Evolutionary conservation across 2,329 filamentous ascomycete genomes (phyloP).

Genomic region (Pyrenochaeta sp.): DNA sequence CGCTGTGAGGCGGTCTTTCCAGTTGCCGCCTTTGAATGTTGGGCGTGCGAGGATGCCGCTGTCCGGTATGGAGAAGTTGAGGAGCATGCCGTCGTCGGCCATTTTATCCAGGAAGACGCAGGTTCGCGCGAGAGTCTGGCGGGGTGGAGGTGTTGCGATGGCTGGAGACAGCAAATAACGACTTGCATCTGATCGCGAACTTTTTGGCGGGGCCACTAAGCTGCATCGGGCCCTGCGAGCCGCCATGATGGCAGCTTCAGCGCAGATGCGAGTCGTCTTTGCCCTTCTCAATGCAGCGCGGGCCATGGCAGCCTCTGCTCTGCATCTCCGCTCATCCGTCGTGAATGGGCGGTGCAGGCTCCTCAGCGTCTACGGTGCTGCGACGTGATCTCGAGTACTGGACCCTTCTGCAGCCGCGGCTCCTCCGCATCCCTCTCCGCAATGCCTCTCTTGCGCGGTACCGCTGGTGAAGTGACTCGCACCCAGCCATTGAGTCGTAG

Average conservation of each 20-base stretch:
- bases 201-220: constrained; percentile 29
- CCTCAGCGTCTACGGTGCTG: constrained; percentile 7
- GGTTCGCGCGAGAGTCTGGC: constrained; percentile 2
- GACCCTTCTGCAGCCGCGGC: constrained; percentile 22
- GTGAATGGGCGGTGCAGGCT: constrained; percentile 8
- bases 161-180: too few relatives aligned
- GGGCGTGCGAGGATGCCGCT: constrained; percentile 68
- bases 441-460: constrained; percentile 30
- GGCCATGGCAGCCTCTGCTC: constrained; percentile 23
- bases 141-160: constrained; percentile 6
- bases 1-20: constrained; percentile 86
- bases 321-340: constrained; percentile 12
- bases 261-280: constrained; percentile 33
- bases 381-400: constrained; percentile 4
- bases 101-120: constrained; percentile 57
- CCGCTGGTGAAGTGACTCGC: constrained; percentile 23
- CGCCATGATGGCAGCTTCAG: constrained; percentile 26
- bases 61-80: constrained; percentile 86
- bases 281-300: constrained; percentile 18
- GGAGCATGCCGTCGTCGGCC: constrained; percentile 93
- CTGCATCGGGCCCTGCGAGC: constrained; percentile 4
- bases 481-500: constrained; percentile 14
- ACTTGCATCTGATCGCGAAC: constrained; percentile 9
- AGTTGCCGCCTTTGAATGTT: constrained; percentile 85
- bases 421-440: constrained; percentile 31